phyloP scores from a whole-genome alignment of 257 asterid genomes.

The Przewalskia tangutica region DNA sequence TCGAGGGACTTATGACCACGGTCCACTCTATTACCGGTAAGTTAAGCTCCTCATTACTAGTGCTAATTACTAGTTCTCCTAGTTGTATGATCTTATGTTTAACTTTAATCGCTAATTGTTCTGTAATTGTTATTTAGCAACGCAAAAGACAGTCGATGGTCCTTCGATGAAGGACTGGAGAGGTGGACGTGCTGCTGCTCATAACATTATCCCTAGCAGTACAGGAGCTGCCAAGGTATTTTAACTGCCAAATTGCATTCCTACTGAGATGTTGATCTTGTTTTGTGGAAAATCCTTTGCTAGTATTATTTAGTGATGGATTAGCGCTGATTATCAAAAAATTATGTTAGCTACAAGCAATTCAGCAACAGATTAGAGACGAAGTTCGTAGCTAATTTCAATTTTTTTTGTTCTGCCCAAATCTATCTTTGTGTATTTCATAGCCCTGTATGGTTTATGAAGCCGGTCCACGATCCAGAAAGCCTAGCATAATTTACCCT shows the following conservation, averaged over 20 bases:
- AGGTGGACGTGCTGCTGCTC: slow-evolving; percentile 23
- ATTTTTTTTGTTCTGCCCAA: not conserved
- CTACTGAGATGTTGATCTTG: not conserved
- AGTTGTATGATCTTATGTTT: not conserved
- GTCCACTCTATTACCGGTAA: slow-evolving; percentile 49
- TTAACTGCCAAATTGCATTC: not conserved
- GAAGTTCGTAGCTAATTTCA: no score
- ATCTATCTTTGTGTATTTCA: not conserved
- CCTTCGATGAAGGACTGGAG: slow-evolving; percentile 25
- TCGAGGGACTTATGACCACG: slow-evolving; percentile 36
- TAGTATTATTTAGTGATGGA: no score
- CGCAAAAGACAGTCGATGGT: slow-evolving; percentile 26
- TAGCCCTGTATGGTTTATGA: not conserved
- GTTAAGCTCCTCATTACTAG: not conserved
- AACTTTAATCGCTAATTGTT: not conserved
- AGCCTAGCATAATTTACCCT: not conserved
- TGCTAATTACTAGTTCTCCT: not conserved
- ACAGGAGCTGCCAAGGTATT: slow-evolving; percentile 25
- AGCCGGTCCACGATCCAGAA: not conserved
- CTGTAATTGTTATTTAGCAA: slow-evolving; percentile 1
- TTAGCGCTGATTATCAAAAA: no score
- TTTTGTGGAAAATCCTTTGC: not conserved
- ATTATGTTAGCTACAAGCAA: no score
- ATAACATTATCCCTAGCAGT: slow-evolving; percentile 21
- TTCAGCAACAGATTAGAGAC: no score